These are phyloP conservation scores for Hypoxylon sp. DNA, from an alignment of 2,329 filamentous ascomycete species.

Conservation along the genomic window DNA sequence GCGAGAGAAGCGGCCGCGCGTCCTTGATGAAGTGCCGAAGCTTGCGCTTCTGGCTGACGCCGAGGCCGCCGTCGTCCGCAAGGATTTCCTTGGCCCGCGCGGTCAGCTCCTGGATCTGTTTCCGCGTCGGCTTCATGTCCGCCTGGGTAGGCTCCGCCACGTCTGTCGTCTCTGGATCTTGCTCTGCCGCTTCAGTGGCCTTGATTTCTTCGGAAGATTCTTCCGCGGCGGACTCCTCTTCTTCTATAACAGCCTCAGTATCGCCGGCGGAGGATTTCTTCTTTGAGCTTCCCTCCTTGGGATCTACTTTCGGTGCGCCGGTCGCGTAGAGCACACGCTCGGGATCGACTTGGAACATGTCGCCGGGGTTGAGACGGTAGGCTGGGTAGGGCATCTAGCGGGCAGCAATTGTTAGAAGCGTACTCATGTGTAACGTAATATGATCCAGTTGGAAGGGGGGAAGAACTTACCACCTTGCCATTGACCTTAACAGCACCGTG, in stretches of 20 bases:
- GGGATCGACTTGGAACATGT: constrained; percentile 96
- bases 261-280: constrained; percentile 41
- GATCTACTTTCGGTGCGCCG: constrained; percentile 73
- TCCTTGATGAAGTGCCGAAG: constrained; percentile 78
- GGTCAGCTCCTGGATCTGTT: constrained; percentile 63
- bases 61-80: constrained; percentile 63
- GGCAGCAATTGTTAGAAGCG: constrained; percentile 10
- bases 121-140: constrained; percentile 49
- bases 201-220: constrained; percentile 43
- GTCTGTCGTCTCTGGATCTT: constrained; percentile 55
- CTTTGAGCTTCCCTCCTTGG: constrained; percentile 32
- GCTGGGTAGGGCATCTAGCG: constrained; percentile 87
- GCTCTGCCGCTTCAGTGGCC: constrained; percentile 48
- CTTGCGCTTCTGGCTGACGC: constrained; percentile 79
- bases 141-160: constrained; percentile 40
- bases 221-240: constrained; percentile 44
- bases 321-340: constrained; percentile 91
- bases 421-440: neutral
- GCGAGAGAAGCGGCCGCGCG: constrained; percentile 71
- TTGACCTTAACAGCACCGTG: constrained; percentile 96
- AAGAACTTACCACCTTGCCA: constrained; percentile 81
- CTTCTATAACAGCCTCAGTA: constrained; percentile 34
- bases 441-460: neutral
- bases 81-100: constrained; percentile 71
- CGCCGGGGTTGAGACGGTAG: constrained; percentile 94